Conservation (phyloP, 129 eudicot genomes). For the Lactuca saligna region DNA sequence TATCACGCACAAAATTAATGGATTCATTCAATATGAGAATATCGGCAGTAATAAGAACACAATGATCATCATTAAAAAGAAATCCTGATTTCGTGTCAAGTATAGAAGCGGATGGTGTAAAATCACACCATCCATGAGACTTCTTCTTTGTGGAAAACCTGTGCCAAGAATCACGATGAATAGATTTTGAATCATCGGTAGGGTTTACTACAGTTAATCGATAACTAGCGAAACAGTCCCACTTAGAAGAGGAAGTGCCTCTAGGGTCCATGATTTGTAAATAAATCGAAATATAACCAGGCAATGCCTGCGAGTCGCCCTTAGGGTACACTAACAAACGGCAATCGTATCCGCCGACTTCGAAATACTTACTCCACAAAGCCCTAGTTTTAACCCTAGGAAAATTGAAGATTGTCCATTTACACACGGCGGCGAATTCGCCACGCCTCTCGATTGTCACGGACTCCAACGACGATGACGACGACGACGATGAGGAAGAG, state of each 20-base stretch:
- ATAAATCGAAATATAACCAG: conserved; percentile 78
- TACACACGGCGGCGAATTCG: conserved; percentile 69
- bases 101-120: conserved; percentile 56
- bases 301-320: conserved; percentile 93
- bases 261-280: conserved; percentile 93
- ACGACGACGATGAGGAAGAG: conserved; percentile 30
- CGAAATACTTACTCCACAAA: conserved; percentile 95
- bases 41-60: conserved; percentile 75
- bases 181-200: conserved; percentile 57
- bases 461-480: conserved; percentile 49
- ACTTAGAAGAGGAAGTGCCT: conserved; percentile 65
- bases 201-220: conserved; percentile 69
- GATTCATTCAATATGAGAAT: conserved; percentile 73
- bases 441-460: conserved; percentile 73
- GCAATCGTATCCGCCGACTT: conserved; percentile 97
- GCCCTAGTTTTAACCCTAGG: conserved; percentile 74
- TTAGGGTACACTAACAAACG: conserved; percentile 81
- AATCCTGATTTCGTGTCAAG: conserved; percentile 68
- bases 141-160: conserved; percentile 88
- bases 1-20: conserved; percentile 60
- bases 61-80: conserved; percentile 47
- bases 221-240: conserved; percentile 97
- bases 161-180: conserved; percentile 97
- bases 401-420: conserved; percentile 78
- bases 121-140: conserved; percentile 99